phyloP scores from a whole-genome alignment of 1,139 yeast species.

The Debaryomyces fabryi region DNA sequence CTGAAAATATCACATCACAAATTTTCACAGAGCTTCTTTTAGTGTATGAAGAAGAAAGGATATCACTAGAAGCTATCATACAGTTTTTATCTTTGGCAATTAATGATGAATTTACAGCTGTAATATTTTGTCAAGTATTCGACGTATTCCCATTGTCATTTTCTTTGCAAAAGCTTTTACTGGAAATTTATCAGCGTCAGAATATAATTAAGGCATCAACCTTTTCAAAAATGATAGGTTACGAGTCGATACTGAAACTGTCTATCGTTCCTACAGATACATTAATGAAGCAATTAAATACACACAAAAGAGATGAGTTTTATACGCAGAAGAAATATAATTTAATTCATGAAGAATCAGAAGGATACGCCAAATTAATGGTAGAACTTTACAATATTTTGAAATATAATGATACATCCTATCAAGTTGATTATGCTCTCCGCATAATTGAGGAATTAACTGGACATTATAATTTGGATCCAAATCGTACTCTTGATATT shows the following conservation, averaged over 20 bases:
- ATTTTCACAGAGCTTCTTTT: conserved; percentile 44
- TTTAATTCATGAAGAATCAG: conserved; percentile 74
- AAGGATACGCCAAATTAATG: conserved; percentile 75
- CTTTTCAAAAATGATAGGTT: conserved; percentile 36
- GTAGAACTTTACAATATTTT: conserved; percentile 54
- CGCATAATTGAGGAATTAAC: conserved; percentile 58
- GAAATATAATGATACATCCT: conserved; percentile 40
- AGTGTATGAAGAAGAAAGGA: conserved; percentile 28
- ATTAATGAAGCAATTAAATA: conserved; percentile 43
- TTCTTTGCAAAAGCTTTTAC: conserved; percentile 31
- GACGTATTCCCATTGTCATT: conserved; percentile 45
- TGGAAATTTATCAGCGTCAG: conserved; percentile 25
- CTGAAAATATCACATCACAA: conserved; percentile 19
- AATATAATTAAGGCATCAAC: conserved; percentile 42
- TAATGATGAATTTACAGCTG: conserved; percentile 37
- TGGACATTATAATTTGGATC: conserved; percentile 81
- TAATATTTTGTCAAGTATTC: conserved; percentile 46
- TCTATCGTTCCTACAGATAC: conserved; percentile 43
- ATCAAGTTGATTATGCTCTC: conserved; percentile 50
- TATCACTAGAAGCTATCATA: conserved; percentile 27
- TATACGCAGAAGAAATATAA: conserved; percentile 77
- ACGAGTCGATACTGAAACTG: conserved; percentile 40
- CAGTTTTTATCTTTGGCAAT: conserved; percentile 34
- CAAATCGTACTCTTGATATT: conserved; percentile 68
- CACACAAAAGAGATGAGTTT: conserved; percentile 52